Conservation (phyloP, 352 stramenopile species). For the Phytophthora hibernalis region DNA sequence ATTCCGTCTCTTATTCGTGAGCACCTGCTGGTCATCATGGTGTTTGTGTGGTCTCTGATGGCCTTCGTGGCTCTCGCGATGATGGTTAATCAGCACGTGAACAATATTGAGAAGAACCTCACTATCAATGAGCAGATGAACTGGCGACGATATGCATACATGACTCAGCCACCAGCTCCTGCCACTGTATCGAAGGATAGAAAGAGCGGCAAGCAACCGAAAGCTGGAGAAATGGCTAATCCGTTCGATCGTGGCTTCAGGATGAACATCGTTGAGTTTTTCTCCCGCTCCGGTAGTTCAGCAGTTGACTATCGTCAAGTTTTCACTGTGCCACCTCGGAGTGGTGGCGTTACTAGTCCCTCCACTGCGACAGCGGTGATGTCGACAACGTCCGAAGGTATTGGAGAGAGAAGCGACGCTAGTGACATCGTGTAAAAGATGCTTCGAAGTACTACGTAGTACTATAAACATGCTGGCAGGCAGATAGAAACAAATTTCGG, state of each 20-base stretch:
- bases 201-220: conserved; percentile 23
- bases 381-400: conserved; percentile 19
- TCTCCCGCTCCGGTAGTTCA: conserved; percentile 39
- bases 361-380: conserved; percentile 15
- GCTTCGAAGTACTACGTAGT: too few species aligned
- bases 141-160: conserved; percentile 79
- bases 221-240: conserved; percentile 38
- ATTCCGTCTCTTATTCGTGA: conserved; percentile 58
- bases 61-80: conserved; percentile 57
- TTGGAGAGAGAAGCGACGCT: conserved; percentile 11
- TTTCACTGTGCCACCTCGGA: conserved; percentile 36
- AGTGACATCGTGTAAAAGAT: conserved; percentile 35
- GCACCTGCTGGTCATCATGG: conserved; percentile 67
- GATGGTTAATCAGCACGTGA: conserved; percentile 75
- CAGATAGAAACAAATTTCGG: too few species aligned
- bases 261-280: conserved; percentile 61
- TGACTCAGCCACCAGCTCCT: conserved; percentile 38
- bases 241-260: conserved; percentile 53
- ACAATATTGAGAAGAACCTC: conserved; percentile 71
- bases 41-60: conserved; percentile 61
- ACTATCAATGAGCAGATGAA: conserved; percentile 90
- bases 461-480: too few species aligned
- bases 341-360: conserved; percentile 19
- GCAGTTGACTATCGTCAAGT: conserved; percentile 53
- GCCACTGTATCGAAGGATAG: conserved; percentile 9